phyloP scores from a whole-genome alignment of 805 yeast species.

The Saccharomycopsis lassenensis region DNA sequence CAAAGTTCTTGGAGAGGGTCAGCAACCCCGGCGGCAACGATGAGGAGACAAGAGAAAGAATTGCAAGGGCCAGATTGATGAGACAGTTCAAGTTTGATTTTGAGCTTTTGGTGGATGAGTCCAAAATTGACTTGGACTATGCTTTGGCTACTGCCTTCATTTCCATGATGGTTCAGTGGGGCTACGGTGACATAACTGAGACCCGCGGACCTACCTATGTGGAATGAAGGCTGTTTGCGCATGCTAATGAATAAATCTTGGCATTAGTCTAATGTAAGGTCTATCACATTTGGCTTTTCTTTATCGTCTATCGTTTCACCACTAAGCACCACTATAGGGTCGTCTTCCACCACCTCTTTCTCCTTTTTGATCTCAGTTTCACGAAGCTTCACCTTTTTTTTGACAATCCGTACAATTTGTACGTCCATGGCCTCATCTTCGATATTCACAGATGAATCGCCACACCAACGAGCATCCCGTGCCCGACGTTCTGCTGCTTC shows the following conservation, averaged over 20 bases:
- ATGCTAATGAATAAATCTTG: too few relatives aligned
- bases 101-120: conserved; percentile 42
- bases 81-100: conserved; percentile 51
- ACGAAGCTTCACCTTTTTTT: too few relatives aligned
- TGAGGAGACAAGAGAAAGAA: conserved; percentile 42
- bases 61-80: conserved; percentile 45
- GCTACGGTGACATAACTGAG: conserved; percentile 39
- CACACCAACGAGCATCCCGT: conserved; percentile 42
- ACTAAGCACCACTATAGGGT: too few relatives aligned
- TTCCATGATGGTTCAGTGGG: conserved; percentile 62
- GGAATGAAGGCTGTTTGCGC: too few relatives aligned
- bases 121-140: conserved; percentile 35
- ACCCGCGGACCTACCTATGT: conserved; percentile 42
- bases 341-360: too few relatives aligned
- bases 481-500: conserved; percentile 56
- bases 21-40: conserved; percentile 45
- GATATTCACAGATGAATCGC: too few relatives aligned
- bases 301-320: too few relatives aligned
- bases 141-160: conserved; percentile 52
- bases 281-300: too few relatives aligned
- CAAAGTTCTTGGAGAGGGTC: conserved; percentile 41
- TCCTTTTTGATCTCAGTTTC: too few relatives aligned
- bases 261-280: too few relatives aligned
- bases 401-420: too few relatives aligned
- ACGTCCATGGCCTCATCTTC: too few relatives aligned